Evolutionary conservation across 352 stramenopile genomes (phyloP).

Genomic region (Detonula confervacea): DNA sequence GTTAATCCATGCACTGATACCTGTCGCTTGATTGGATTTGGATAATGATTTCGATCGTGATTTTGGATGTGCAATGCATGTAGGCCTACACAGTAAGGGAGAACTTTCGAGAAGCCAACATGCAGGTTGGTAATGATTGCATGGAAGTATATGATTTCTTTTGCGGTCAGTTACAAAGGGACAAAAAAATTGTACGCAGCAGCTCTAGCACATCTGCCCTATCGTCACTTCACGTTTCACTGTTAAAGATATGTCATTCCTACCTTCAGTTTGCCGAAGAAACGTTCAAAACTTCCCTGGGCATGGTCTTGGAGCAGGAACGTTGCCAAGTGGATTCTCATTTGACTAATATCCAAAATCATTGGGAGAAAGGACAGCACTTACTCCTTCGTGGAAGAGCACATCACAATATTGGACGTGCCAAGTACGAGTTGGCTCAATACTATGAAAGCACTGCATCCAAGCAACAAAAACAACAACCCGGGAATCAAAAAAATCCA

Average conservation of each 20-base stretch:
- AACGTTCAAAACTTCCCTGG: constrained; percentile 38
- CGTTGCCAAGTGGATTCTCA: constrained; percentile 10
- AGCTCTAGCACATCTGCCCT: neutral
- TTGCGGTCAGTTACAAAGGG: constrained; percentile 21
- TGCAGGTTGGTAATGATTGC: constrained; percentile 40
- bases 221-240: constrained; percentile 4
- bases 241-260: constrained; percentile 25
- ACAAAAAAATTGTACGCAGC: neutral
- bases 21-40: constrained; percentile 10
- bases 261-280: constrained; percentile 38
- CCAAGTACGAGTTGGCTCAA: constrained; percentile 28
- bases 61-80: too few species aligned
- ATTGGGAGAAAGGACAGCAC: constrained; percentile 44
- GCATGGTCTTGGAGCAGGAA: constrained; percentile 35
- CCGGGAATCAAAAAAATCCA: constrained; percentile 7
- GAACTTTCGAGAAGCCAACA: constrained; percentile 46
- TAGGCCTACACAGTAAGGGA: constrained; percentile 39
- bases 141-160: constrained; percentile 41
- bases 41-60: too few species aligned
- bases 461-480: neutral
- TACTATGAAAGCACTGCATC: constrained; percentile 1
- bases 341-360: constrained; percentile 19
- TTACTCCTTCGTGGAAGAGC: constrained; percentile 45
- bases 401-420: constrained; percentile 47
- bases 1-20: neutral